These are phyloP conservation scores for Gyrodon lividus DNA, from an alignment of 768 basidiomycete species.

Conservation along the genomic window DNA sequence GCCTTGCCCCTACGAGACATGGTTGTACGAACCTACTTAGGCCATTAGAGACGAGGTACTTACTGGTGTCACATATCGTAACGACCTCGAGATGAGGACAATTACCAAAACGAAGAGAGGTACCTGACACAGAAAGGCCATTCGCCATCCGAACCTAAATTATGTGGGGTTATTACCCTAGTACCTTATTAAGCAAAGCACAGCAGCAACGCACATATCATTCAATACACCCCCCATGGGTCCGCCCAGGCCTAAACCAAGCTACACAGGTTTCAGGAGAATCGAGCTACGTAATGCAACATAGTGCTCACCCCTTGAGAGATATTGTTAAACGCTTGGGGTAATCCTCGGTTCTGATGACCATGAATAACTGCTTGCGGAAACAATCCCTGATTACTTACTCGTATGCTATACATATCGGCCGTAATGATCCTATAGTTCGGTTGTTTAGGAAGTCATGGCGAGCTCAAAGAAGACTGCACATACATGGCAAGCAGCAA, in stretches of 20 bases:
- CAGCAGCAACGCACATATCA: slow-evolving; percentile 15
- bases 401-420: slow-evolving; percentile 21
- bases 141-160: slow-evolving; percentile 20
- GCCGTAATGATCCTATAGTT: slow-evolving; percentile 20
- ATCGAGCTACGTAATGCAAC: not conserved
- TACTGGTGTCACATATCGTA: slow-evolving; percentile 14
- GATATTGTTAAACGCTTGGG: slow-evolving; percentile 45
- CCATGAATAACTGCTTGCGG: not conserved
- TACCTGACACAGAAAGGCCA: slow-evolving; percentile 12
- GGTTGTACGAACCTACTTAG: not conserved
- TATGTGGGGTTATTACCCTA: not conserved
- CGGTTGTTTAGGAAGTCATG: not conserved
- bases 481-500: slow-evolving; percentile 20
- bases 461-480: not conserved
- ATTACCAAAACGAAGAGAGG: slow-evolving; percentile 5
- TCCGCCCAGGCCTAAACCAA: slow-evolving; percentile 24
- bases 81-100: not conserved
- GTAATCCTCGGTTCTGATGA: slow-evolving; percentile 12
- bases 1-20: slow-evolving; percentile 6
- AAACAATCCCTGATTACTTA: not conserved
- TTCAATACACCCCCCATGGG: slow-evolving; percentile 21
- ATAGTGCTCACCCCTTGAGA: slow-evolving; percentile 13
- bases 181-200: not conserved
- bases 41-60: not conserved
- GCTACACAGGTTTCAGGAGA: slow-evolving; percentile 7